Conservation (phyloP, 2,329 filamentous ascomycete genomes). For the Alternaria gansuensis region DNA sequence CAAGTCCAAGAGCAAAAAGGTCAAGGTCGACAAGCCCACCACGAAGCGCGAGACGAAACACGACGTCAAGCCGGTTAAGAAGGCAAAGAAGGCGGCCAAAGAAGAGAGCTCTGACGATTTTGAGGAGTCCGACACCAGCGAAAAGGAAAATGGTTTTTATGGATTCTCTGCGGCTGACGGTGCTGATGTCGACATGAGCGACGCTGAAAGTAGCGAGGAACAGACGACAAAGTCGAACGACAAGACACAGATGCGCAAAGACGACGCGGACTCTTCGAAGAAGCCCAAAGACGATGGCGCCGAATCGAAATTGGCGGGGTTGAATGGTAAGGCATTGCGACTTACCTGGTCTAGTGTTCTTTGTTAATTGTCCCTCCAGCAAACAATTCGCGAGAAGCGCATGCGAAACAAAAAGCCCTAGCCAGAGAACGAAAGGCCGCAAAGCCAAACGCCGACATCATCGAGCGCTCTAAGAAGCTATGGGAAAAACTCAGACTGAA, state of each 20-base stretch:
- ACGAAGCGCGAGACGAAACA: constrained; percentile 42
- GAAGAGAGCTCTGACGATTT: constrained; percentile 43
- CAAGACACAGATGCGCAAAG: constrained; percentile 36
- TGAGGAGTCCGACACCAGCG: constrained; percentile 50
- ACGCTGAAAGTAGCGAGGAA: constrained; percentile 31
- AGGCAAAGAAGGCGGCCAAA: constrained; percentile 42
- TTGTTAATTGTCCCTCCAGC: constrained; percentile 55
- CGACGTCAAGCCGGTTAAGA: constrained; percentile 39
- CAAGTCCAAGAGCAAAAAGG: constrained; percentile 51
- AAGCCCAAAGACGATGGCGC: constrained; percentile 31
- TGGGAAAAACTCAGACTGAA: constrained; percentile 95
- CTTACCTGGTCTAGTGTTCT: neutral
- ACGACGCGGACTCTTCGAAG: constrained; percentile 34
- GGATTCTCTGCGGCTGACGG: constrained; percentile 47
- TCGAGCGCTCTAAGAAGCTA: constrained; percentile 90
- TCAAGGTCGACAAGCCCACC: constrained; percentile 46
- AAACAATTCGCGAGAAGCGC: constrained; percentile 82
- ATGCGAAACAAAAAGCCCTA: constrained; percentile 90
- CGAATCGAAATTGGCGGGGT: constrained; percentile 36
- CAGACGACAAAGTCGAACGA: constrained; percentile 27
- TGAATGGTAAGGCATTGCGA: constrained; percentile 37
- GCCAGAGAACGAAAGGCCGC: constrained; percentile 87
- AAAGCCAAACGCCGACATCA: constrained; percentile 90
- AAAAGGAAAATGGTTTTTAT: constrained; percentile 49
- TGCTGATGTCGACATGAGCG: constrained; percentile 37